Conservation (phyloP, 2,329 filamentous ascomycete genomes). For the Fusarium subtropicale region DNA sequence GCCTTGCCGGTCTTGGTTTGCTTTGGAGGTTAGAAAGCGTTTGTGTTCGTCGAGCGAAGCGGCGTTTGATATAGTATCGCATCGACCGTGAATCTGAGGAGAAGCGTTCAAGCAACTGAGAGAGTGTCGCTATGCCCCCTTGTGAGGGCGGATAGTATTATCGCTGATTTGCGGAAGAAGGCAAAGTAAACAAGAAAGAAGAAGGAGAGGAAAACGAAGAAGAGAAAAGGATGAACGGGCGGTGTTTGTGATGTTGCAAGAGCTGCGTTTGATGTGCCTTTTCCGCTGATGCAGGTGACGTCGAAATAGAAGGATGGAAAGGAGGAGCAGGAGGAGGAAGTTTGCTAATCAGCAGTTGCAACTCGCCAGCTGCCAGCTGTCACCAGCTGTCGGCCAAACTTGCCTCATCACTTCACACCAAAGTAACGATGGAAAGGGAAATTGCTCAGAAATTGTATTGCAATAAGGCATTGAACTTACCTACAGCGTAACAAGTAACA, state of each 20-base stretch:
- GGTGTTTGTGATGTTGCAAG: conserved; percentile 17
- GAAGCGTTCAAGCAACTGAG: conserved; percentile 6
- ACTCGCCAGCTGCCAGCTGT: conserved; percentile 23
- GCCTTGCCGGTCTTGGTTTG: not conserved
- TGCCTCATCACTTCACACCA: conserved; percentile 12
- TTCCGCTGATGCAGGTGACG: conserved; percentile 16
- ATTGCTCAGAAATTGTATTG: not conserved
- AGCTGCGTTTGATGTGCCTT: not conserved
- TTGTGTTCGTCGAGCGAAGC: not conserved
- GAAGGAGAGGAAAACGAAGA: conserved; percentile 1
- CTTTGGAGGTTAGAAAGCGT: not conserved
- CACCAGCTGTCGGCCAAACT: conserved; percentile 30
- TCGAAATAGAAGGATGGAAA: conserved; percentile 1
- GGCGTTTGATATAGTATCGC: conserved; percentile 27
- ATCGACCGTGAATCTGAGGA: conserved; percentile 31
- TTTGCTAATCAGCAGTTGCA: conserved; percentile 14
- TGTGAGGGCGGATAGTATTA: conserved; percentile 6
- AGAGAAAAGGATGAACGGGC: conserved; percentile 1
- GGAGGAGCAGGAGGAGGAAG: conserved; percentile 2
- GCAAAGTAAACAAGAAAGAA: conserved; percentile 3
- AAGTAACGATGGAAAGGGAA: not conserved
- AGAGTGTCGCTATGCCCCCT: conserved; percentile 4
- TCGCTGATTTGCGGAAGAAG: conserved; percentile 1
- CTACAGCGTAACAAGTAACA: not conserved
- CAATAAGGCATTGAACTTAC: not conserved